Base-by-base conservation (phyloP, 768 basidiomycete species). In the Cystofilobasidium ferigula region DNA sequence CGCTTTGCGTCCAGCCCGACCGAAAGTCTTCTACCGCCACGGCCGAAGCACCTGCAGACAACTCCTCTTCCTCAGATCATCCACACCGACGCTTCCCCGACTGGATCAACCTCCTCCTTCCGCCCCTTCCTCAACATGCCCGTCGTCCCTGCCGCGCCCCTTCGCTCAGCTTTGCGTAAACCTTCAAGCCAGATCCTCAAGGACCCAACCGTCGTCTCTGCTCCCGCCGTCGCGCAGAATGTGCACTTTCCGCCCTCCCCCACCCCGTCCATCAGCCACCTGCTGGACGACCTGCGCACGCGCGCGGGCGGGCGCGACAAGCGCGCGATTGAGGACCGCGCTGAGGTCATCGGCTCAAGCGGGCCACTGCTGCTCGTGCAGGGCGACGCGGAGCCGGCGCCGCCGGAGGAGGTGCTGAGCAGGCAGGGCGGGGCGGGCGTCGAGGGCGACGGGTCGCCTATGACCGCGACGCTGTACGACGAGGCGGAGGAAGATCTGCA, bases 371-470 rank as follows among this genome's bases (percentile, higher is more conserved):
- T n/a, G 32, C 28, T 20, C 9, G 8, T 60, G 20, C 38, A 47
- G 26, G 65, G 65, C 26, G 59, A 67, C 43, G 36, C 9, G 24
- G 59, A 56, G 32, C 65, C 65, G 18, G 59, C 58, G 0, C 45
- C 47, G 40, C 65, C 65, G 3, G 43, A 42, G 2, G 60, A 53
- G 22, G 65, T 67, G 0, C 38, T 67, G 9, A 40, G 20, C 1
- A 43, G 63, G 32, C 6, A 36, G 16, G 57, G 35, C 8, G 65
- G 65, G 1, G 35, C 36, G 3, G 57, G 48, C 22, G 59, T 51
- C 12, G 63, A 35, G 22, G 57, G 30, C 35, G 28, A 42, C 20
- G 36, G 43, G 0, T 26, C 24, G 26, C 36, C 38, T 20, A 35
- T 42, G 43, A 28, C 58, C n/a, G 58, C 26, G 2, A 30, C 20